Conservation (phyloP, 169 alveolate species). For the Pseudocohnilembus persalinus region DNA sequence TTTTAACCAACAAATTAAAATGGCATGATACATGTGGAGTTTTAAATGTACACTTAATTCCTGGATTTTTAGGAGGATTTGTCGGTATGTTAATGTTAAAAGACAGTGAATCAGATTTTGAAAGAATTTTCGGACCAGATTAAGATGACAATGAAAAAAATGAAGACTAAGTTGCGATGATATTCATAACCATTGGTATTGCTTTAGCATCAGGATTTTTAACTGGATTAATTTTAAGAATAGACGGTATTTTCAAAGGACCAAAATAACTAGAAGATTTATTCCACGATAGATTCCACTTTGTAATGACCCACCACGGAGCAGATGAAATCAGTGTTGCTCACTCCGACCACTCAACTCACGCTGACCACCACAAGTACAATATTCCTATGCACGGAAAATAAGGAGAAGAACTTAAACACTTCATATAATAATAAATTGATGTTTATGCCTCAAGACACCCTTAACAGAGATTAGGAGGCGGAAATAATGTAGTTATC, state of each 20-base stretch:
- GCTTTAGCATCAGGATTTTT: not conserved
- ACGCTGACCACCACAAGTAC: not conserved
- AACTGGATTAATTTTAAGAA: not conserved
- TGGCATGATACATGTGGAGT: conserved; percentile 80
- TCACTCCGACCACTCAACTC: not conserved
- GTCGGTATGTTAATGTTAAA: not conserved
- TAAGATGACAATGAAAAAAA: not conserved
- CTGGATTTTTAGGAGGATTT: conserved; percentile 67
- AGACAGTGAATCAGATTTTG: not conserved
- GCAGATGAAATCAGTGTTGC: not conserved
- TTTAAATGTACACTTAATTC: conserved; percentile 71
- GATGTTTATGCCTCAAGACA: too few species aligned
- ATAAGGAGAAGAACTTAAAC: not conserved
- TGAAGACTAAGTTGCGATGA: not conserved
- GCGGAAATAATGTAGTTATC: too few species aligned
- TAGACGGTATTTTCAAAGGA: not conserved
- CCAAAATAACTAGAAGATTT: not conserved
- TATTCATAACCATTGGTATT: not conserved
- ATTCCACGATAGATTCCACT: not conserved
- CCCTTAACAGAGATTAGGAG: too few species aligned
- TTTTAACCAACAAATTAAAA: conserved; percentile 47
- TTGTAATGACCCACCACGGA: not conserved
- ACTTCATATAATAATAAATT: too few species aligned
- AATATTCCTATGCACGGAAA: not conserved
- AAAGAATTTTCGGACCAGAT: not conserved